A percentile compares a stretch with the other conserved stretches of the same genome.
phyloP scores from a whole-genome alignment of 2,329 filamentous ascomycete genomes.

The Cladosporium sp. region DNA sequence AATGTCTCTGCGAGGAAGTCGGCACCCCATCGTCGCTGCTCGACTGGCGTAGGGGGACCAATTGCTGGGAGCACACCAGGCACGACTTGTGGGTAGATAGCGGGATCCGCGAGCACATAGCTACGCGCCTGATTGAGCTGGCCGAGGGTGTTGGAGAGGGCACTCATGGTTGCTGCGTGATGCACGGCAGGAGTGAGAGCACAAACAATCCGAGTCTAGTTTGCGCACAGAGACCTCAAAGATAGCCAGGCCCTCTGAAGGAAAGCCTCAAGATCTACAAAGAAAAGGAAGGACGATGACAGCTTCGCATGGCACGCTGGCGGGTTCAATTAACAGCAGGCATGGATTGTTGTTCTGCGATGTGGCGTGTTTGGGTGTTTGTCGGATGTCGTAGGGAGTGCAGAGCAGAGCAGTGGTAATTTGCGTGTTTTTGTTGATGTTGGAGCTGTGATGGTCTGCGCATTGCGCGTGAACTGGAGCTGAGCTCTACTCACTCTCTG shows the following conservation, averaged over 20 bases:
- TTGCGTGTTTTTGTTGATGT: neutral
- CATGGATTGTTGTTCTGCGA: neutral
- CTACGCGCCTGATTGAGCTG: slow-evolving; percentile 90
- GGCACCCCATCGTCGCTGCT: slow-evolving; percentile 91
- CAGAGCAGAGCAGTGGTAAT: neutral
- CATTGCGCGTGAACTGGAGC: slow-evolving; percentile 17
- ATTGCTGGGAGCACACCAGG: slow-evolving; percentile 92
- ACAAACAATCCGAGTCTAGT: slow-evolving; percentile 8
- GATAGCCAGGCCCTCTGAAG: slow-evolving; percentile 7
- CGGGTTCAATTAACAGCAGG: neutral
- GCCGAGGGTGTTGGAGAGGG: slow-evolving; percentile 67
- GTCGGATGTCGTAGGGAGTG: slow-evolving; percentile 3
- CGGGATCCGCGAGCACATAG: slow-evolving; percentile 81
- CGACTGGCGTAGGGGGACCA: slow-evolving; percentile 69
- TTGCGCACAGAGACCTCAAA: neutral
- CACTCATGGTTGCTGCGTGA: slow-evolving; percentile 28
- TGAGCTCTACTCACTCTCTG: slow-evolving; percentile 8
- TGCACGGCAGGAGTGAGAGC: neutral
- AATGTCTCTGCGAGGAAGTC: slow-evolving; percentile 97
- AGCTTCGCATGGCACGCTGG: slow-evolving; percentile 16
- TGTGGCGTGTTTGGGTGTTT: neutral
- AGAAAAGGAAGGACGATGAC: slow-evolving; percentile 16
- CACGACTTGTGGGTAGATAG: slow-evolving; percentile 88
- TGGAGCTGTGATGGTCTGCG: slow-evolving; percentile 2
- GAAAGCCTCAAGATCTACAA: slow-evolving; percentile 12